A percentile compares a stretch with the other conserved stretches of the same genome.
phyloP scores from a whole-genome alignment of 2,329 filamentous ascomycete species.

The Neopestalotiopsis rosae region DNA sequence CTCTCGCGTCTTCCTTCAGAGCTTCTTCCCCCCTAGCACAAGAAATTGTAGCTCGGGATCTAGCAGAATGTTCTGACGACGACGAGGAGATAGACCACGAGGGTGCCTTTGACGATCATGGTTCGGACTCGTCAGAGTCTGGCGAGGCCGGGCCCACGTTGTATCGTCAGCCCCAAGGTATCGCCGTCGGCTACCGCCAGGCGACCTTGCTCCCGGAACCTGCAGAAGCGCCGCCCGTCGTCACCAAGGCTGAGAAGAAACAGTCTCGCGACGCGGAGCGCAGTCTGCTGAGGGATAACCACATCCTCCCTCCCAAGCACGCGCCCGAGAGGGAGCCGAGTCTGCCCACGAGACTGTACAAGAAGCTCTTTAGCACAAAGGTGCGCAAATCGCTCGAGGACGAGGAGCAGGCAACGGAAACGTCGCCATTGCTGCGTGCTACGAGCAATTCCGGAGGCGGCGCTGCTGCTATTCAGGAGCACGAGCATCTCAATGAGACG shows the following conservation, averaged over 20 bases:
- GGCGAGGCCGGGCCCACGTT: conserved; percentile 52
- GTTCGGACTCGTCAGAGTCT: conserved; percentile 37
- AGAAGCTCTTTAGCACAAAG: conserved; percentile 61
- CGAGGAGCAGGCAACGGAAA: conserved; percentile 48
- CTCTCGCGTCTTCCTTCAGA: conserved; percentile 55
- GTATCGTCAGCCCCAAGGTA: conserved; percentile 79
- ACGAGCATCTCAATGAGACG: conserved; percentile 69
- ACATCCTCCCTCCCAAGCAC: conserved; percentile 68
- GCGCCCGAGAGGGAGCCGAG: conserved; percentile 38
- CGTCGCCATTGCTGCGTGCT: conserved; percentile 45
- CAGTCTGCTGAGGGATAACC: conserved; percentile 68
- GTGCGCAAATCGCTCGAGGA: conserved; percentile 45
- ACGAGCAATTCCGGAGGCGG: conserved; percentile 47
- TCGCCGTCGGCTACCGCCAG: conserved; percentile 74
- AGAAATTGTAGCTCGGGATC: conserved; percentile 68
- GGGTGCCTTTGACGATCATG: conserved; percentile 23
- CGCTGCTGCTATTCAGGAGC: conserved; percentile 41
- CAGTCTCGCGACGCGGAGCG: conserved; percentile 63
- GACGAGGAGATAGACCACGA: conserved; percentile 43
- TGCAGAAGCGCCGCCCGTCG: conserved; percentile 49
- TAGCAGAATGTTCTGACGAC: conserved; percentile 67
- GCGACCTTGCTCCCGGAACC: conserved; percentile 69
- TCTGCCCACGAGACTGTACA: conserved; percentile 45
- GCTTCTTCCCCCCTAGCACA: conserved; percentile 71
- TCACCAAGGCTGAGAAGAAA: conserved; percentile 61